Conservation (phyloP, 73 alveolate genomes). For the Uronychia setigera region DNA sequence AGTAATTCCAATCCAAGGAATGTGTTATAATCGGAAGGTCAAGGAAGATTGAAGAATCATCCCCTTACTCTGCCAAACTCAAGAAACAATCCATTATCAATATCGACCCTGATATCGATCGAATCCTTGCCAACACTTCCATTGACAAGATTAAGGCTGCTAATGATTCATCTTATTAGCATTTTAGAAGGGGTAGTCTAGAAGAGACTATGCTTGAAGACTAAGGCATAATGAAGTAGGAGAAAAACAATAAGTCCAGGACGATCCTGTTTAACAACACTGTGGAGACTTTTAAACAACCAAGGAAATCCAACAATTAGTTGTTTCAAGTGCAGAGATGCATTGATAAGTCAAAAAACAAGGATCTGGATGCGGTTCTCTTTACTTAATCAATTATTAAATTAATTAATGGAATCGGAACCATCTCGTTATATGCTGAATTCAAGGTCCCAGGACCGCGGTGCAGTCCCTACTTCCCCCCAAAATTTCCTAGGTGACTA, state of each 20-base stretch:
- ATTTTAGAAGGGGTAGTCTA: background rate
- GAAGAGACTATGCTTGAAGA: too few relatives aligned
- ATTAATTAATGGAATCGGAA: too few relatives aligned
- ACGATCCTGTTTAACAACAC: background rate
- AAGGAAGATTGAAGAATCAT: background rate
- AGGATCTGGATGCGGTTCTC: background rate
- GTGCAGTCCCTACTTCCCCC: too few relatives aligned
- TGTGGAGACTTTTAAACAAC: background rate
- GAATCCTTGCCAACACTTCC: too few relatives aligned
- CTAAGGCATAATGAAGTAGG: too few relatives aligned
- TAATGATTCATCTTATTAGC: too few relatives aligned
- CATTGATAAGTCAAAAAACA: background rate
- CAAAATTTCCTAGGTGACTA: too few relatives aligned
- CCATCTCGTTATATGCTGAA: too few relatives aligned
- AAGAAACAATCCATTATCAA: background rate
- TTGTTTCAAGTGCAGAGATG: background rate
- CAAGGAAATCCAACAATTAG: background rate
- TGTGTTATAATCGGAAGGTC: background rate
- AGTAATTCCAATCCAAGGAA: background rate
- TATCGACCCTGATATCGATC: too few relatives aligned
- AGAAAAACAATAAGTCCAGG: background rate
- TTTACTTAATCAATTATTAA: too few relatives aligned
- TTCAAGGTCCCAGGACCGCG: too few relatives aligned
- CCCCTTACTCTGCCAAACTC: background rate
- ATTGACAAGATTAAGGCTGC: too few relatives aligned